Conservation (phyloP, 768 basidiomycete genomes). For the Kwoniella europaea region DNA sequence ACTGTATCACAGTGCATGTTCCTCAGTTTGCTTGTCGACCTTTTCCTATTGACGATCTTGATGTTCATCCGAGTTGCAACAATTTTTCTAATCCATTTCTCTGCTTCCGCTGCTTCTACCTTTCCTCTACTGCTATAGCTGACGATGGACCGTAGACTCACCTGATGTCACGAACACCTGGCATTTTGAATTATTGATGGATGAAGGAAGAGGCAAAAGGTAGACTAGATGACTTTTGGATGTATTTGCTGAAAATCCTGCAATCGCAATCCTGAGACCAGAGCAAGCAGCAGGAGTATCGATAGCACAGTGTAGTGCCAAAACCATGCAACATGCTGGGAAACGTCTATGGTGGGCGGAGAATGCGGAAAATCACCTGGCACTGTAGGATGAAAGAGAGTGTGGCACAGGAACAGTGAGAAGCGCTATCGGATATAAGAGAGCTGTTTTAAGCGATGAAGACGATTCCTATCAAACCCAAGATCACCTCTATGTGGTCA, state of each 20-base stretch:
- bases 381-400: neutral
- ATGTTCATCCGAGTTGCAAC: neutral
- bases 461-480: neutral
- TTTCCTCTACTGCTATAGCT: neutral
- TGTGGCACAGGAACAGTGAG: neutral
- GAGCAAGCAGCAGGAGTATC: neutral
- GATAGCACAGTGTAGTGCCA: neutral
- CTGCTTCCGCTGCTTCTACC: neutral
- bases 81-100: neutral
- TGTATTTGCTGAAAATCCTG: slow-evolving; percentile 1
- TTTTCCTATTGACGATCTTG: neutral
- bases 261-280: slow-evolving; percentile 3
- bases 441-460: neutral
- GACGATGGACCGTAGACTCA: slow-evolving; percentile 42
- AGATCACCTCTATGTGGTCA: neutral
- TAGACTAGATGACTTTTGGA: neutral
- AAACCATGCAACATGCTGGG: neutral
- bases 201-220: slow-evolving; percentile 24
- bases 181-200: slow-evolving; percentile 59
- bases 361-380: neutral
- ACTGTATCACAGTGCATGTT: no score
- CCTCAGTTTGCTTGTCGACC: no score
- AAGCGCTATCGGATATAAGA: slow-evolving; percentile 14
- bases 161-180: slow-evolving; percentile 63
- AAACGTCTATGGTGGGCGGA: neutral